phyloP scores from a whole-genome alignment of 257 asterid genomes.

The Solanum commersonii region DNA sequence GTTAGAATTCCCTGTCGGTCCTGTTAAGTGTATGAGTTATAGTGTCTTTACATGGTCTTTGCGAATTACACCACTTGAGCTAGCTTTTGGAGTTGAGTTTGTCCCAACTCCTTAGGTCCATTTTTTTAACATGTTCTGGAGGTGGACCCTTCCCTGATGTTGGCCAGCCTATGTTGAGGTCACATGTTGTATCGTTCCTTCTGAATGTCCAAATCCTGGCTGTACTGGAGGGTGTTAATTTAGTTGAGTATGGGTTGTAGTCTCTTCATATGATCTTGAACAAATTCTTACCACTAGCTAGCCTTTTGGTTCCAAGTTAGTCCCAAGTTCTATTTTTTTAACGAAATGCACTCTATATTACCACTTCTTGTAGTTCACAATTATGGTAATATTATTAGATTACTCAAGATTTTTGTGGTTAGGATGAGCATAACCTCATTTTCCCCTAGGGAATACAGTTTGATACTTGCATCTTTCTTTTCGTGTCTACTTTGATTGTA shows the following conservation, averaged over 20 bases:
- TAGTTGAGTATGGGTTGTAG: background rate
- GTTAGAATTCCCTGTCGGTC: background rate
- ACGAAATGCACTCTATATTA: background rate
- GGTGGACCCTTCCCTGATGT: background rate
- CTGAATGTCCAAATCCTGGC: background rate
- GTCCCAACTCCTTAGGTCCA: background rate
- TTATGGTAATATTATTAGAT: background rate
- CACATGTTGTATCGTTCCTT: background rate
- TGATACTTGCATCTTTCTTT: background rate
- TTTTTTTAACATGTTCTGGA: background rate
- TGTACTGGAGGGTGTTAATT: background rate
- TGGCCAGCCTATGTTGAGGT: background rate
- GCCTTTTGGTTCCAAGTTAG: background rate
- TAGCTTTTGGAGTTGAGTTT: background rate
- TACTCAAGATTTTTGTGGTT: background rate
- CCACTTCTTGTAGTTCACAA: background rate
- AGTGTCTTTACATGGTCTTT: background rate
- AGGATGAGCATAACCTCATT: background rate
- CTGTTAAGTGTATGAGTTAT: background rate
- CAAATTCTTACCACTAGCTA: background rate
- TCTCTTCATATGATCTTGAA: background rate
- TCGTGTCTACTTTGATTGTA: background rate
- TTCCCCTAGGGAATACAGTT: background rate
- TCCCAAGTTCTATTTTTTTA: background rate
- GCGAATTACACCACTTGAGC: background rate